Evolutionary conservation across 2,329 filamentous ascomycete species (phyloP), one percentile per base, ranked within the genome.

Genomic region (Fusarium irregulare): DNA sequence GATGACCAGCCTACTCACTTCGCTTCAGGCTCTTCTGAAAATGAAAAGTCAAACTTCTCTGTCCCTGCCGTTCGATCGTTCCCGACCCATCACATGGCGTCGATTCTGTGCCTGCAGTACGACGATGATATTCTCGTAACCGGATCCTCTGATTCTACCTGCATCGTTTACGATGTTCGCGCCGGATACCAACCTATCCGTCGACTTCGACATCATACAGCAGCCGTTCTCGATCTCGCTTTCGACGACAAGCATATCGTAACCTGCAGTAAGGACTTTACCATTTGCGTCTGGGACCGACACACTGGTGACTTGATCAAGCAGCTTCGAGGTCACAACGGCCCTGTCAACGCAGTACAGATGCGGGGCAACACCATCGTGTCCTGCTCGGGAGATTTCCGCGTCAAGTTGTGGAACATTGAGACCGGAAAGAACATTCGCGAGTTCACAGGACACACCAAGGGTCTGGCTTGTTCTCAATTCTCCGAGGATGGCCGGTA

Each of bases 261-360:
- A 53, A 98, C 95, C 7, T 99, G 96, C 84, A 97, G 93, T 78
- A 99, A 99, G 81, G 96, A 99, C 80, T 90, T 91, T 42, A 94
- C 88, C 68, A 97, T 99, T 77, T 97, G 94, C 77, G 90, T 99
- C 25, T 98, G 95, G 95, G 93, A 97, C 76, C 92, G 96, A 47
- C 83, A 88, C 58, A 96, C 93, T 0, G 93, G 93, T 37, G 82
- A 83, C 12, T 85, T 97, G 48, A 81, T 97, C 49, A 93, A 92
- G 75, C 92, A 93, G 75, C 87, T 99, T 50, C 87, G 88, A 37
- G 96, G 95, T 10, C 96, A 99, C 80, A 86, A 89, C 4, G 96
- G 96, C 0, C 96, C 96, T 2, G 96, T 99, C 72, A 99, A 99
- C 77, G 94, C 96, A 3, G 94, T 99, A 7, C 95, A 98, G 82